A percentile compares a stretch with the other conserved stretches of the same genome.
phyloP scores from a whole-genome alignment of 495 filamentous ascomycete species.

The Aspergillus indologenus region DNA sequence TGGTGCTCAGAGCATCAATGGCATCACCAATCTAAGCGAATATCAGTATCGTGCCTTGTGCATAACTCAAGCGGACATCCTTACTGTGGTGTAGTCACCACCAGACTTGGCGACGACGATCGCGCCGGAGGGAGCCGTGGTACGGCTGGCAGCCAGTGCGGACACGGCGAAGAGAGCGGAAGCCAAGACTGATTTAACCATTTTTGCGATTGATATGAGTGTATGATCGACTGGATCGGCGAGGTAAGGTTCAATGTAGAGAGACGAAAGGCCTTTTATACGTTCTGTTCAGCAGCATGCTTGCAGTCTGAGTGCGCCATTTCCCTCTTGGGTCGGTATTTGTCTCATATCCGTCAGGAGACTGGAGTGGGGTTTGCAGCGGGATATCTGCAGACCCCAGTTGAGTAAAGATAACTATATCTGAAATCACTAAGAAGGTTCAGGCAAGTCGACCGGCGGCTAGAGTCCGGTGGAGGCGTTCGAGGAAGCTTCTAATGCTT shows the following conservation, averaged over 20 bases:
- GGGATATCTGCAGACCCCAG: not conserved
- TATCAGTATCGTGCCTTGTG: not conserved
- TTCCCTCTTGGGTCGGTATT: not conserved
- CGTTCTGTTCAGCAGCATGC: not conserved
- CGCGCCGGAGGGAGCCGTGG: slow-evolving; percentile 48
- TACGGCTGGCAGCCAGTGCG: slow-evolving; percentile 40
- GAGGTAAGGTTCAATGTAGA: not conserved
- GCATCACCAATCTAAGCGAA: slow-evolving; percentile 50
- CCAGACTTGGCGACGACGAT: slow-evolving; percentile 48
- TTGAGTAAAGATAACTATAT: slow-evolving; percentile 6
- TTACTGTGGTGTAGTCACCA: slow-evolving; percentile 37
- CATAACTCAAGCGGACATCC: not conserved
- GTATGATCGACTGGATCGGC: slow-evolving; percentile 6
- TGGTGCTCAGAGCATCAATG: slow-evolving; percentile 50
- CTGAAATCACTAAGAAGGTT: slow-evolving; percentile 10
- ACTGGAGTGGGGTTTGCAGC: slow-evolving; percentile 2
- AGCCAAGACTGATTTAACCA: slow-evolving; percentile 12
- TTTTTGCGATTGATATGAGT: not conserved
- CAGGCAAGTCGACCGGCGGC: slow-evolving; percentile 1
- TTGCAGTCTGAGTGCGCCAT: not conserved
- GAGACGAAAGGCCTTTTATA: not conserved
- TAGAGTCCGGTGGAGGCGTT: not conserved
- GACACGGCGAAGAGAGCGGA: slow-evolving; percentile 25
- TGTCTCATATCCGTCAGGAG: slow-evolving; percentile 9
- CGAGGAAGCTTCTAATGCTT: slow-evolving; percentile 6